Conservation (phyloP, 2,329 filamentous ascomycete species). For the Chrysoporthe deuterocubensis region DNA sequence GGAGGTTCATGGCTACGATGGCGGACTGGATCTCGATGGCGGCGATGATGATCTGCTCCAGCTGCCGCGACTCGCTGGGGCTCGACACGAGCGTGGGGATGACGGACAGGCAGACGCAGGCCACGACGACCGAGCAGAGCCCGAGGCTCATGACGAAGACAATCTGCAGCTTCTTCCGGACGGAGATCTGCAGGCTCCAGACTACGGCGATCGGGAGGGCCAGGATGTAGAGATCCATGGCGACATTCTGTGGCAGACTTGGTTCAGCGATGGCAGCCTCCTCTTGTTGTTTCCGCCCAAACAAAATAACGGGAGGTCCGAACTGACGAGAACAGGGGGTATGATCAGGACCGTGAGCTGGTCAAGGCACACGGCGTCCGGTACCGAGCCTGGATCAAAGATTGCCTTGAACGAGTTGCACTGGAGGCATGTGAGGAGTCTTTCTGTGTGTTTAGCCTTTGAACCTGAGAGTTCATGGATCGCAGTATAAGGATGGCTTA, state of each 20-base stretch:
- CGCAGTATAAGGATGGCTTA: background rate
- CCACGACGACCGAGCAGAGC: slow-evolving; percentile 21
- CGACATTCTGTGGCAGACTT: slow-evolving; percentile 13
- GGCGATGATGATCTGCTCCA: slow-evolving; percentile 26
- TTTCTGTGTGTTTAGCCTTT: background rate
- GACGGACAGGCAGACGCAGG: slow-evolving; percentile 18
- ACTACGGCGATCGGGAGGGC: slow-evolving; percentile 23
- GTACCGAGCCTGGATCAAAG: slow-evolving; percentile 2
- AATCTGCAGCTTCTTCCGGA: slow-evolving; percentile 20
- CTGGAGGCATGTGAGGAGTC: slow-evolving; percentile 4
- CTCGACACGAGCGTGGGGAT: slow-evolving; percentile 10
- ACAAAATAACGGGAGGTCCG: background rate
- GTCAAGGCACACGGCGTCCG: slow-evolving; percentile 3
- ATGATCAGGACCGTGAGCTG: slow-evolving; percentile 13
- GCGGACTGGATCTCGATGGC: slow-evolving; percentile 24
- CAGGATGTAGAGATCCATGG: slow-evolving; percentile 23
- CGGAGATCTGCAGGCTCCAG: slow-evolving; percentile 23
- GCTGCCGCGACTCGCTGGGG: slow-evolving; percentile 9
- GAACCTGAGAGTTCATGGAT: background rate
- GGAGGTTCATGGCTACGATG: slow-evolving; percentile 22
- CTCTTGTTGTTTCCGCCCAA: background rate
- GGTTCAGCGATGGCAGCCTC: background rate
- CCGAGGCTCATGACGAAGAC: slow-evolving; percentile 21
- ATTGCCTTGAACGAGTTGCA: slow-evolving; percentile 6
- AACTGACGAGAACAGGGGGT: slow-evolving; percentile 5